phyloP scores from a whole-genome alignment of 1,139 yeast species.

The Saccharomyces hybrid region DNA sequence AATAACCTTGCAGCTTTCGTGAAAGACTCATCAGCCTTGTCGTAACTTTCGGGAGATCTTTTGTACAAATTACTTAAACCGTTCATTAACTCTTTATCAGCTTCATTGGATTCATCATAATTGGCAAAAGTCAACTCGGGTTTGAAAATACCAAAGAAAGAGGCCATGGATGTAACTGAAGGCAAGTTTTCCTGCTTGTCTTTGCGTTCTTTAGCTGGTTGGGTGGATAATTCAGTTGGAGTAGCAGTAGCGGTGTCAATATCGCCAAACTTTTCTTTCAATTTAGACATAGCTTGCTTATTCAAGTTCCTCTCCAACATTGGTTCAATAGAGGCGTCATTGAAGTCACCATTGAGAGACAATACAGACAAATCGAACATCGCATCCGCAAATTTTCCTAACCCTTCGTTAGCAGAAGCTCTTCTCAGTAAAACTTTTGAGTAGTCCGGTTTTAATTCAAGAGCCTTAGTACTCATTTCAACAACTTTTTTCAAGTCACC shows the following conservation, averaged over 20 bases:
- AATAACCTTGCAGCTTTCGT: conserved; percentile 59
- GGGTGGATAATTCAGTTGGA: neutral
- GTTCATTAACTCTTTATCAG: conserved; percentile 56
- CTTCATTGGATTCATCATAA: conserved; percentile 44
- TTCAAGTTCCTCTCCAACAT: conserved; percentile 83
- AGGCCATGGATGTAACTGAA: conserved; percentile 74
- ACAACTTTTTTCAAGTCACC: conserved; percentile 75
- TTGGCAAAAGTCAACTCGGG: conserved; percentile 30
- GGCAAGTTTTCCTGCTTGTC: conserved; percentile 48
- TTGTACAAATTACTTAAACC: conserved; percentile 58
- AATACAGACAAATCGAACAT: conserved; percentile 87
- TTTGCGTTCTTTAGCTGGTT: conserved; percentile 16
- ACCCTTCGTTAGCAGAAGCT: conserved; percentile 78
- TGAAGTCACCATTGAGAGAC: conserved; percentile 69
- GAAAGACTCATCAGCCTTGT: conserved; percentile 62
- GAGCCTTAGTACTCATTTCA: conserved; percentile 80
- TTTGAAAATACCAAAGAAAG: conserved; percentile 65
- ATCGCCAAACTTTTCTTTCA: conserved; percentile 50
- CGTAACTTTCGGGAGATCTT: conserved; percentile 66
- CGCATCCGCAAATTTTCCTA: conserved; percentile 75
- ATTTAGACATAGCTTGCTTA: conserved; percentile 62
- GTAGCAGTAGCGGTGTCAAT: conserved; percentile 26
- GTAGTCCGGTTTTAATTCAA: conserved; percentile 80
- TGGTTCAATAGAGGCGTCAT: conserved; percentile 68
- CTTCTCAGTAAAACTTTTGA: conserved; percentile 78